phyloP scores from a whole-genome alignment of 306 rosid genomes.

The Neltuma alba region DNA sequence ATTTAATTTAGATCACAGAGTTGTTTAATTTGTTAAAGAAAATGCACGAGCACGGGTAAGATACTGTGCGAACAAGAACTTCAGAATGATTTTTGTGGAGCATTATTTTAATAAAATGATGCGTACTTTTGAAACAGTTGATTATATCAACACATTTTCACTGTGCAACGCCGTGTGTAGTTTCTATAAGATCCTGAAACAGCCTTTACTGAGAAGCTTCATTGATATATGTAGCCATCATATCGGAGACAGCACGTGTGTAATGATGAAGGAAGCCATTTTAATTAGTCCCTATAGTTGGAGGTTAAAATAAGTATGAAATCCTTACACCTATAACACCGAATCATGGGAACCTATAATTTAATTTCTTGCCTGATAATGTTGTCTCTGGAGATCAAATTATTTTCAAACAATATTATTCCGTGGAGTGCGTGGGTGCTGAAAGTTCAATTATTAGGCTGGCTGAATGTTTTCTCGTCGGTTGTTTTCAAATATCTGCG shows the following conservation, averaged over 20 bases:
- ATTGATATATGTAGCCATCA: constrained; percentile 46
- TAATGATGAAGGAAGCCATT: constrained; percentile 34
- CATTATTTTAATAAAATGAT: background rate
- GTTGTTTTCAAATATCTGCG: background rate
- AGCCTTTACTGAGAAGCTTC: constrained; percentile 37
- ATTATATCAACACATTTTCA: background rate
- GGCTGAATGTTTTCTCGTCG: background rate
- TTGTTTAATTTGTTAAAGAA: no score
- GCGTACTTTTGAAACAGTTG: no score
- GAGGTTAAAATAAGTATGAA: constrained; percentile 30
- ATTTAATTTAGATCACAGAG: no score
- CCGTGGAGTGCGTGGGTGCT: constrained; percentile 14
- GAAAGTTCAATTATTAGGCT: background rate
- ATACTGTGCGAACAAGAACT: no score
- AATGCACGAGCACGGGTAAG: no score
- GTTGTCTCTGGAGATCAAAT: constrained; percentile 17
- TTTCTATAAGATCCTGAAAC: background rate
- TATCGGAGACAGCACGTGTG: constrained; percentile 49
- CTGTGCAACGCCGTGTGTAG: background rate
- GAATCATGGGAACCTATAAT: constrained; percentile 27
- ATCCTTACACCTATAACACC: constrained; percentile 30
- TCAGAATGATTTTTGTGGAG: background rate
- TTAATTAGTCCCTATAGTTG: constrained; percentile 29
- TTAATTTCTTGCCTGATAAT: constrained; percentile 22
- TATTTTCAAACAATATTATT: constrained; percentile 27